Base-by-base conservation (phyloP, 2,329 filamentous ascomycete species). In the Fusarium sp. region DNA sequence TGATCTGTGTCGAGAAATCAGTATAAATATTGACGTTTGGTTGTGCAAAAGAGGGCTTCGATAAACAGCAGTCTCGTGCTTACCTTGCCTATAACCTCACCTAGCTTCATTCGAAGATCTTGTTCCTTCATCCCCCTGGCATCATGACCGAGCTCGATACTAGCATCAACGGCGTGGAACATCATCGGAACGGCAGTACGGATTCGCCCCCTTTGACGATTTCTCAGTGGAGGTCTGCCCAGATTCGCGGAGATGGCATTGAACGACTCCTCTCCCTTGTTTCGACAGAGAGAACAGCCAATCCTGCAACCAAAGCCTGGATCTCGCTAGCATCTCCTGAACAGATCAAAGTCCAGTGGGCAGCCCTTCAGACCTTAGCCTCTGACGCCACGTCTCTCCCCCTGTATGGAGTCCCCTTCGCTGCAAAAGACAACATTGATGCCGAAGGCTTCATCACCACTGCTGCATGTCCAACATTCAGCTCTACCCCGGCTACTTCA, bases 361-460 rank as follows among this genome's bases (percentile, higher is more conserved):
- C 48, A 22, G 36, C 22, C 1, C 68, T 77, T n/a, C 61, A 75
- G 31, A 7, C 62, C 9, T 67, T 69, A 12, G 38, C 30, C 4
- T 11, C 65, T 22, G 59, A 68, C 9, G 6, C 54, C 10, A 20
- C 55, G 16, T 55, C 65, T 1, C 65, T 90, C 80, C 85, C 87
- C 13, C 82, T 90, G 3, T 89, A 85, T 65, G 88, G 88, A 20
- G 81, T 90, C 6, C 88, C 88, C 0, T 90, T 90, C 70, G 87
- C 84, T 4, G 82, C 86, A 60, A 90, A 90, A 70, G 88, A 90
- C 70, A 88, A 85, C 45, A 89, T 90, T 57, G 86, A 90, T 65
- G 82, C 86, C 22, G 80, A 82, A 18, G 84, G 85, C 4, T 80
- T 89, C 24, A 78, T 81, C 12, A 90, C 88, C 7, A 90, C 88